Evolutionary conservation across 768 basidiomycete genomes (phyloP).

Genomic region (Leucosporidium scottii): DNA sequence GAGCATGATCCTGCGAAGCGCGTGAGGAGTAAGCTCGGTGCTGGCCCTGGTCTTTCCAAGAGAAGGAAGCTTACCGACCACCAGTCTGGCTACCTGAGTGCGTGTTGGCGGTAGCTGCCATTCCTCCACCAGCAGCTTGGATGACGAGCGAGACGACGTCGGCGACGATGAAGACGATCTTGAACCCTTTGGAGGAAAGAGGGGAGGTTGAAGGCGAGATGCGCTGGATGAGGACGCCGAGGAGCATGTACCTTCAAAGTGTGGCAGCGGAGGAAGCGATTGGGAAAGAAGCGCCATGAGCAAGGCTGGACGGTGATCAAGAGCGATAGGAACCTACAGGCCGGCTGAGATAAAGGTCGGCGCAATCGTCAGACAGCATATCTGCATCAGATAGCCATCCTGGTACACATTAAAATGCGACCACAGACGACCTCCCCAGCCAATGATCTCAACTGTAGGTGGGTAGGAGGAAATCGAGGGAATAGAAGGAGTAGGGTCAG

Average conservation of each 20-base stretch:
- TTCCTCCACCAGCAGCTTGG: conserved; percentile 25
- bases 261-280: too few relatives aligned
- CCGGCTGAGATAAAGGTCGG: conserved; percentile 27
- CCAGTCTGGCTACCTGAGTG: neutral
- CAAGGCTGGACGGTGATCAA: too few relatives aligned
- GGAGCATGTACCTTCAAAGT: conserved; percentile 17
- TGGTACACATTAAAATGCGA: neutral
- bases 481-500: neutral
- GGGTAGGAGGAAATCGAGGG: neutral
- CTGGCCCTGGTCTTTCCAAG: neutral
- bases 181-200: conserved; percentile 21
- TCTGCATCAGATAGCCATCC: conserved; percentile 10
- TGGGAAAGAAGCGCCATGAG: too few relatives aligned
- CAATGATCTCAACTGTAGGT: conserved; percentile 1
- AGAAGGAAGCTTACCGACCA: neutral
- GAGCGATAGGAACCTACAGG: neutral
- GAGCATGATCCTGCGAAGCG: conserved; percentile 17
- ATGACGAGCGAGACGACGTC: conserved; percentile 25
- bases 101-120: neutral
- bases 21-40: neutral
- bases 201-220: conserved; percentile 1
- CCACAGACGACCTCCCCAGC: conserved; percentile 1
- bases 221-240: conserved; percentile 12
- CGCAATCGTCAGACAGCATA: conserved; percentile 19
- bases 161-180: conserved; percentile 17